Evolutionary conservation across 2,329 filamentous ascomycete species (phyloP), one percentile per base, ranked within the genome.

Genomic region (Aureobasidium sp.): DNA sequence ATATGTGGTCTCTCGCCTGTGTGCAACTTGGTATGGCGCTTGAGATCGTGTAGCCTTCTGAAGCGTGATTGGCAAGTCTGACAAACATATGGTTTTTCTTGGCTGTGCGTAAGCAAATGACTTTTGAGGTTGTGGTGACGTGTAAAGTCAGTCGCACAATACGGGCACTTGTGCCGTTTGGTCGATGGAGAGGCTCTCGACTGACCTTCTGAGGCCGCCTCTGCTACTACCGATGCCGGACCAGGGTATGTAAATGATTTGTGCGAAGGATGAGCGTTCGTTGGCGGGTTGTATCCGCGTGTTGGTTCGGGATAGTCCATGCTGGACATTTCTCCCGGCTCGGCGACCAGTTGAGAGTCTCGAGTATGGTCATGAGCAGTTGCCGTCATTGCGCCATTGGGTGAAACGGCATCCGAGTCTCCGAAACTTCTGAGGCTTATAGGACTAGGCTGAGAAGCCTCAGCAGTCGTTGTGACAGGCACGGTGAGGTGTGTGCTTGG

Each of bases 71-170:
- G 85, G 73, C 94, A 99, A n/a, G 90, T 91, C 65, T 90, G 87
- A 72, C 94, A 99, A 31, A 94, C 85, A 71, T 94, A 99, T 0
- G 94, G 94, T 76, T 99, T 99, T 75, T 99, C 94, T 79, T 99
- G 93, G 70, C 92, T 97, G 75, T 97, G 94, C 0, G 94, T 97
- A 72, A 99, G 84, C 62, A 99, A 83, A 77, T 99, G 94, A 68
- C 91, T 97, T 78, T 97, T 99, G 31, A 97, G 83, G 70, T 99
- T 97, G 73, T 97, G 94, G 72, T 97, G 94, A 48, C 94, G 86
- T 31, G 94, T 99, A 69, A 99, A 99, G 70, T 96, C 94, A 5
- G 94, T 97, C 42, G 91, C 86, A 80, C 94, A 99, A 74, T 96
- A 96, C 0, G 91, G 93, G 71, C 94, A 99, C 74, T 94, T 96